Conservation (phyloP, 805 yeast species). For the Saccharomycopsis vini region DNA sequence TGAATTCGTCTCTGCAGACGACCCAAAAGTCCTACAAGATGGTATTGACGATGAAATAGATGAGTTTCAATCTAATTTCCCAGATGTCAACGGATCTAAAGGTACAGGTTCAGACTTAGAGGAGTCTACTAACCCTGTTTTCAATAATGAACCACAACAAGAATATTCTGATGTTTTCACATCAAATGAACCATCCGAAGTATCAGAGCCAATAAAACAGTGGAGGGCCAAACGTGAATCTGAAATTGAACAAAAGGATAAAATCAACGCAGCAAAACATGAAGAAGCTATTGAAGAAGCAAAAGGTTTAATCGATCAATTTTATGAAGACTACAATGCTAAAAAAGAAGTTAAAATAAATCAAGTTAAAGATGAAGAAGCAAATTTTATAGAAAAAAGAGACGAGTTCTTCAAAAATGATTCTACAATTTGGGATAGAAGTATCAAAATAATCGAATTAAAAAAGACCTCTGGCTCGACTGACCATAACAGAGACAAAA, state of each 20-base stretch:
- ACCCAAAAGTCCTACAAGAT: conserved; percentile 5
- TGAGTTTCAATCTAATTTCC: conserved; percentile 15
- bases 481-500: conserved; percentile 48
- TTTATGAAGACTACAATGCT: conserved; percentile 18
- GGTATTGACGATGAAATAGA: conserved; percentile 10
- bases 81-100: conserved; percentile 4
- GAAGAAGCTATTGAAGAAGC: conserved; percentile 16
- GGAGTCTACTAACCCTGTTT: background rate
- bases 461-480: conserved; percentile 30
- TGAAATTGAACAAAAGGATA: conserved; percentile 18
- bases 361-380: conserved; percentile 17
- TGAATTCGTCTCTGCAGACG: conserved; percentile 18
- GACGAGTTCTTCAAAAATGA: conserved; percentile 19
- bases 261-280: conserved; percentile 11
- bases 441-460: conserved; percentile 17
- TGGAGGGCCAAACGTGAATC: conserved; percentile 17
- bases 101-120: background rate
- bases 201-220: conserved; percentile 11
- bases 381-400: conserved; percentile 15
- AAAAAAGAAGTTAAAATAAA: conserved; percentile 16
- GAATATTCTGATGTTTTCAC: background rate
- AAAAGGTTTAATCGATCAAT: conserved; percentile 17
- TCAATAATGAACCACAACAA: background rate
- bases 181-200: background rate
- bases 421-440: conserved; percentile 16